These are phyloP conservation scores for Talaromyces sp. DNA, from an alignment of 2,329 filamentous ascomycete species.

Conservation along the genomic window DNA sequence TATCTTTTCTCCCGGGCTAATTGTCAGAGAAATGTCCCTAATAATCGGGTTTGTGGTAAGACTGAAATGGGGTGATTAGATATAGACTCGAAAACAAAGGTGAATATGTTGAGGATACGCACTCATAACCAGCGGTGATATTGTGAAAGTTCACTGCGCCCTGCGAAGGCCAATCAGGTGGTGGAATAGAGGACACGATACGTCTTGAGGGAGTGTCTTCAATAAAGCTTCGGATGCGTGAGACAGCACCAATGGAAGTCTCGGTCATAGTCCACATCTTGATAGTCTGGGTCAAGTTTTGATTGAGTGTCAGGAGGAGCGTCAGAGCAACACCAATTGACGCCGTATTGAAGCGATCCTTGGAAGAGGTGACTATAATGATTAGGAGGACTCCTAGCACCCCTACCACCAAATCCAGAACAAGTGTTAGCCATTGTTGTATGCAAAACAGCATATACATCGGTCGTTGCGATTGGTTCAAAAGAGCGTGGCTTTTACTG, in stretches of 20 bases:
- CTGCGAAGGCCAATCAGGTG: constrained; percentile 44
- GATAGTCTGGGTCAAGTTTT: constrained; percentile 49
- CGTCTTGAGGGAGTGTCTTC: constrained; percentile 41
- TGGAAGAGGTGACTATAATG: constrained; percentile 45
- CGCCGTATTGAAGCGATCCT: constrained; percentile 45
- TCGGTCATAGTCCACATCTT: constrained; percentile 57
- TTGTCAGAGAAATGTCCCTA: constrained; percentile 17
- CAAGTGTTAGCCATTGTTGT: constrained; percentile 56
- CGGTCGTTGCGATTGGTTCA: constrained; percentile 55
- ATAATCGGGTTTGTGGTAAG: constrained; percentile 44
- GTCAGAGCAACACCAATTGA: constrained; percentile 53
- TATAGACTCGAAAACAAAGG: background rate
- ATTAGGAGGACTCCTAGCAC: constrained; percentile 49
- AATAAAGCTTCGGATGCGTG: constrained; percentile 54
- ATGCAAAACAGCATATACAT: constrained; percentile 57
- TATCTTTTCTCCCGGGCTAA: constrained; percentile 34
- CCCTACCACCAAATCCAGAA: constrained; percentile 51
- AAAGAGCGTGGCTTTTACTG: constrained; percentile 45
- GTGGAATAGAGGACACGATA: constrained; percentile 37
- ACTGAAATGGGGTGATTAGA: background rate
- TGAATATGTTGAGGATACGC: constrained; percentile 6
- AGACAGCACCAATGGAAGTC: constrained; percentile 56
- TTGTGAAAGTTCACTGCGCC: constrained; percentile 44
- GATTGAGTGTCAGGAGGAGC: constrained; percentile 54
- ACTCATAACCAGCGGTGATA: constrained; percentile 46